Evolutionary conservation across 192 early-diverging fungal genomes (phyloP).

Genomic region (Rhizophagus sp.): DNA sequence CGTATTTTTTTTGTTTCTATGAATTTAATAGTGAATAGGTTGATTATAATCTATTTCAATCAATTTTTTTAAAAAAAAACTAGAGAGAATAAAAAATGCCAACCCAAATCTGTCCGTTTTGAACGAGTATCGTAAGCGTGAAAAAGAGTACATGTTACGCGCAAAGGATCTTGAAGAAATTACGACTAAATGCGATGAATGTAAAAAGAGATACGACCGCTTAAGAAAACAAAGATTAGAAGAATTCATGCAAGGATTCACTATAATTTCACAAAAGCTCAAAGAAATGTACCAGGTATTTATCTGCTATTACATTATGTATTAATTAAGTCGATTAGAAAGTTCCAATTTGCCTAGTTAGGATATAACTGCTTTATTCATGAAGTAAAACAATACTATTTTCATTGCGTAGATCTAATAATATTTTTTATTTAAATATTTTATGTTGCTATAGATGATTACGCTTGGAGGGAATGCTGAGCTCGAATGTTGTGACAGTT

Average conservation of each 20-base stretch:
- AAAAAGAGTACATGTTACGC: slow-evolving; percentile 70
- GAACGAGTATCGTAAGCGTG: slow-evolving; percentile 80
- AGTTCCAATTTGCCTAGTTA: too few relatives aligned
- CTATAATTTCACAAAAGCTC: slow-evolving; percentile 86
- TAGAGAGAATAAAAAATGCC: slow-evolving; percentile 41
- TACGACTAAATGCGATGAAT: slow-evolving; percentile 70
- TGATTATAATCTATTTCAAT: background rate
- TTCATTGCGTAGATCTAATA: too few relatives aligned
- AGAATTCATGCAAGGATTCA: slow-evolving; percentile 97
- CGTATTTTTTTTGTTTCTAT: too few relatives aligned
- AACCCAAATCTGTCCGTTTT: slow-evolving; percentile 88
- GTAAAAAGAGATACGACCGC: slow-evolving; percentile 72
- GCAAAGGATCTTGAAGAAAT: slow-evolving; percentile 75
- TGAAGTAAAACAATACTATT: too few relatives aligned
- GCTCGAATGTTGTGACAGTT: slow-evolving; percentile 92
- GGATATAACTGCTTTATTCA: too few relatives aligned
- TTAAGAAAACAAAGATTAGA: slow-evolving; percentile 77
- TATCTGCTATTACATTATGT: too few relatives aligned
- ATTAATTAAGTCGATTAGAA: too few relatives aligned
- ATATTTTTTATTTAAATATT: background rate
- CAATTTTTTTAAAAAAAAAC: background rate
- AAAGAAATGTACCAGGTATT: slow-evolving; percentile 99
- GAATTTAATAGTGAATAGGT: too few relatives aligned
- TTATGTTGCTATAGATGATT: slow-evolving; percentile 71
- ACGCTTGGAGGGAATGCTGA: slow-evolving; percentile 98